A percentile compares a stretch with the other conserved stretches of the same genome.
Evolutionary conservation across 805 yeast genomes (phyloP).

Genomic region (Pichia californica): DNA sequence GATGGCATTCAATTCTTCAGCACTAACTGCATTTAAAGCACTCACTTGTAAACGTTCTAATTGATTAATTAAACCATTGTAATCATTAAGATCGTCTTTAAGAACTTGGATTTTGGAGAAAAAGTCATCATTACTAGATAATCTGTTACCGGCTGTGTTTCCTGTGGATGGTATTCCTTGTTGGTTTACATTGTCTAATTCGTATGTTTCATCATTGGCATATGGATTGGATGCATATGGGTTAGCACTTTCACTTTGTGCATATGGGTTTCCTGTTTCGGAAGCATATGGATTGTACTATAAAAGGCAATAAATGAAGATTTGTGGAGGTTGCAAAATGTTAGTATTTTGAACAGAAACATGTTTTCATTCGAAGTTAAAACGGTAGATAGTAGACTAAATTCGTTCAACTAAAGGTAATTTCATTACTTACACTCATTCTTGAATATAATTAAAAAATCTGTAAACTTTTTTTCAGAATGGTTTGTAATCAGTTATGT

Average conservation of each 20-base stretch:
- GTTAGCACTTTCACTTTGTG: conserved; percentile 5
- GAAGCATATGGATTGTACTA: conserved; percentile 23
- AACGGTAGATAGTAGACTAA: too few relatives aligned
- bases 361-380: too few relatives aligned
- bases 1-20: conserved; percentile 59
- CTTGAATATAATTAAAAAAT: too few relatives aligned
- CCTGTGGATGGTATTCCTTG: too few relatives aligned
- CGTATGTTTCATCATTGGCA: conserved; percentile 9
- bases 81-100: conserved; percentile 63
- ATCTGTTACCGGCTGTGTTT: not conserved
- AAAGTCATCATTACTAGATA: conserved; percentile 34
- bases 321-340: too few relatives aligned
- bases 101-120: conserved; percentile 64
- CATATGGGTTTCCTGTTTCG: conserved; percentile 14
- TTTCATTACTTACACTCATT: too few relatives aligned
- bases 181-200: conserved; percentile 12
- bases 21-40: conserved; percentile 65
- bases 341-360: too few relatives aligned
- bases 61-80: conserved; percentile 60
- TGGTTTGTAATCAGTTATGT: too few relatives aligned
- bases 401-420: not conserved
- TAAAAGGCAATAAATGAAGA: not conserved
- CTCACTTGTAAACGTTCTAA: conserved; percentile 66
- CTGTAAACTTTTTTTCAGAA: too few relatives aligned
- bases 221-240: conserved; percentile 16